Evolutionary conservation across 306 rosid species (phyloP).

Genomic region (Lotus japonicus): DNA sequence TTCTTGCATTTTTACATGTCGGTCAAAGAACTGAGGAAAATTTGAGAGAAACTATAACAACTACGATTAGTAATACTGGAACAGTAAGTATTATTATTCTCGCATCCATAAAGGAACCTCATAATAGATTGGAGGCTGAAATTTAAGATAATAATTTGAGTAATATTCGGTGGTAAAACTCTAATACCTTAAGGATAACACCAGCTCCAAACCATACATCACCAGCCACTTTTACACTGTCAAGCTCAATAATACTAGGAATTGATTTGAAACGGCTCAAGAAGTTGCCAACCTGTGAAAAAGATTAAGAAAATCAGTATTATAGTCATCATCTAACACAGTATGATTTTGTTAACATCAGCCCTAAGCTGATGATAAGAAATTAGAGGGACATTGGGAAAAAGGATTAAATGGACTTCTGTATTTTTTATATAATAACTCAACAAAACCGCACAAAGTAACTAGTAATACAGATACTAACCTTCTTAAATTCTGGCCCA

Average conservation of each 20-base stretch:
- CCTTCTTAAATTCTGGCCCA: conserved; percentile 99
- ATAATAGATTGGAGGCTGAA: not conserved
- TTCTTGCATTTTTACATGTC: not conserved
- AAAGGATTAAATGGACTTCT: too few relatives aligned
- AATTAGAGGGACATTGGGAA: too few relatives aligned
- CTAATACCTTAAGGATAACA: conserved; percentile 69
- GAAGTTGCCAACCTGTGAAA: conserved; percentile 67
- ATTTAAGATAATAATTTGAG: not conserved
- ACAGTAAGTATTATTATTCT: not conserved
- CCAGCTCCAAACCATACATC: conserved; percentile 90
- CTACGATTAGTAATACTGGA: not conserved
- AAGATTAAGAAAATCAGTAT: conserved; percentile 14
- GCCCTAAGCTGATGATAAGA: too few relatives aligned
- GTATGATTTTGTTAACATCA: too few relatives aligned
- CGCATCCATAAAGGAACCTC: not conserved
- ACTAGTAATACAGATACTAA: conserved; percentile 14
- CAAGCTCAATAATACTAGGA: conserved; percentile 89
- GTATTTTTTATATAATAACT: too few relatives aligned
- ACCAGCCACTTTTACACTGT: conserved; percentile 78
- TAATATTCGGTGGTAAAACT: not conserved
- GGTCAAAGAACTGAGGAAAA: not conserved
- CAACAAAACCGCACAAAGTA: not conserved
- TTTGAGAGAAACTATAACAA: not conserved
- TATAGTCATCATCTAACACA: conserved; percentile 4
- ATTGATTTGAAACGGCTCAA: conserved; percentile 84